phyloP scores from a whole-genome alignment of 2,329 filamentous ascomycete species.

The Zalaria sp. region DNA sequence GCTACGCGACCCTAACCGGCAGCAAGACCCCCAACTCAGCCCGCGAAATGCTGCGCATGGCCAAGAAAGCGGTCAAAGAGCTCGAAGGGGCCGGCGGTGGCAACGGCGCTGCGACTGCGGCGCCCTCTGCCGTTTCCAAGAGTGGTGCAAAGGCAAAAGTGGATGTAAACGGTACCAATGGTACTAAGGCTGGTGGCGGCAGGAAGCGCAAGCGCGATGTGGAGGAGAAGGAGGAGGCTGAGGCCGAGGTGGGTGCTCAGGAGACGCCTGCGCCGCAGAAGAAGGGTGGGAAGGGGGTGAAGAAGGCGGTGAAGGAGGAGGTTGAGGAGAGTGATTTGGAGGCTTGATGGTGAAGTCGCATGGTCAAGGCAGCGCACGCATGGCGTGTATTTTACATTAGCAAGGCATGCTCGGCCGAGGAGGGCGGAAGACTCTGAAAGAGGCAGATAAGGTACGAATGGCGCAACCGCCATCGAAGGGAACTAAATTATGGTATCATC shows the following conservation, averaged over 20 bases:
- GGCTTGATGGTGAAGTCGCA: too few species aligned
- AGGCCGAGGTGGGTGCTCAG: constrained; percentile 1
- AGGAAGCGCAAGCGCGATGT: constrained; percentile 5
- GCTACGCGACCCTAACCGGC: constrained; percentile 15
- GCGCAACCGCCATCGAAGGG: too few species aligned
- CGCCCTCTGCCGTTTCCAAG: neutral
- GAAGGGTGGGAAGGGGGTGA: neutral
- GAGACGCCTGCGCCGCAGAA: constrained; percentile 1
- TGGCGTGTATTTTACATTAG: too few species aligned
- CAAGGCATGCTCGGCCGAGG: too few species aligned
- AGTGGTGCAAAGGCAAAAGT: constrained; percentile 1
- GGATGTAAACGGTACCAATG: neutral
- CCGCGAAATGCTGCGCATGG: constrained; percentile 18
- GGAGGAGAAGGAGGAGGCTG: neutral
- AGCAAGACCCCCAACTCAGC: constrained; percentile 13
- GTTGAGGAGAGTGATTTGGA: neutral
- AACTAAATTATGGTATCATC: too few species aligned
- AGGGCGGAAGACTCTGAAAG: too few species aligned
- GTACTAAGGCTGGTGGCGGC: neutral
- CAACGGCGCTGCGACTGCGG: neutral
- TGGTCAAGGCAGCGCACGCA: too few species aligned
- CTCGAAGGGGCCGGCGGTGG: neutral
- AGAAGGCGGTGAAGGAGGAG: neutral
- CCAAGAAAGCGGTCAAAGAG: constrained; percentile 16
- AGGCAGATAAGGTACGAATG: too few species aligned